phyloP scores from a whole-genome alignment of 495 filamentous ascomycete species.

The Neurospora sp. region DNA sequence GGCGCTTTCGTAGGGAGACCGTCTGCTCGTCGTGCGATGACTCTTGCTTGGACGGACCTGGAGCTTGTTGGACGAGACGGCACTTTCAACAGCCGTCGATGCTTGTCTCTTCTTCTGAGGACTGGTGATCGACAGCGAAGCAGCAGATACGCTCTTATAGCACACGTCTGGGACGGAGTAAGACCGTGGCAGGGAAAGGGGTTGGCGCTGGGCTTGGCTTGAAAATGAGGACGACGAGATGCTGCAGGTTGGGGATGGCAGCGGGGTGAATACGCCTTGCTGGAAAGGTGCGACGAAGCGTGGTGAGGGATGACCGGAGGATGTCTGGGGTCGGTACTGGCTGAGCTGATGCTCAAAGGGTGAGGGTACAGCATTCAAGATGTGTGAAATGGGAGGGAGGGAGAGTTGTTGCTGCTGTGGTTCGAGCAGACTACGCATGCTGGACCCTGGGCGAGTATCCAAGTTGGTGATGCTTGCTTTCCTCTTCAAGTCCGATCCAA shows the following conservation, averaged over 20 bases:
- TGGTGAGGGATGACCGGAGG: not conserved
- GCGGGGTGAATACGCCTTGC: not conserved
- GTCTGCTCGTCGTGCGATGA: not conserved
- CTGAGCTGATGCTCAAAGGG: not conserved
- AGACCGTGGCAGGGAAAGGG: not conserved
- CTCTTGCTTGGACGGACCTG: not conserved
- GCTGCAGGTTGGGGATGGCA: not conserved
- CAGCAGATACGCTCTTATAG: not conserved
- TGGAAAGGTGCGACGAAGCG: not conserved
- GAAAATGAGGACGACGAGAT: not conserved
- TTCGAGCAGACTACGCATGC: not conserved
- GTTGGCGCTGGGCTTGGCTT: not conserved
- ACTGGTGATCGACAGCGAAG: not conserved
- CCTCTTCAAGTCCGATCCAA: not conserved
- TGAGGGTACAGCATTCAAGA: slow-evolving; percentile 4
- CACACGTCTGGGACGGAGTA: not conserved
- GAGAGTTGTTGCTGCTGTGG: not conserved
- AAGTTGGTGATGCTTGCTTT: not conserved
- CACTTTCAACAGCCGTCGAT: not conserved
- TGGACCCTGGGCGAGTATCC: not conserved
- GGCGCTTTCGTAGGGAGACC: not conserved
- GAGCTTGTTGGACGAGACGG: not conserved
- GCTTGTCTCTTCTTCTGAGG: not conserved
- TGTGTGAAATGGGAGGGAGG: slow-evolving; percentile 9
- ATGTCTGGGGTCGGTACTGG: not conserved